Evolutionary conservation across 2,329 filamentous ascomycete genomes (phyloP), one percentile per base, ranked within the genome.

Genomic region (Arthrocladium fulminans): DNA sequence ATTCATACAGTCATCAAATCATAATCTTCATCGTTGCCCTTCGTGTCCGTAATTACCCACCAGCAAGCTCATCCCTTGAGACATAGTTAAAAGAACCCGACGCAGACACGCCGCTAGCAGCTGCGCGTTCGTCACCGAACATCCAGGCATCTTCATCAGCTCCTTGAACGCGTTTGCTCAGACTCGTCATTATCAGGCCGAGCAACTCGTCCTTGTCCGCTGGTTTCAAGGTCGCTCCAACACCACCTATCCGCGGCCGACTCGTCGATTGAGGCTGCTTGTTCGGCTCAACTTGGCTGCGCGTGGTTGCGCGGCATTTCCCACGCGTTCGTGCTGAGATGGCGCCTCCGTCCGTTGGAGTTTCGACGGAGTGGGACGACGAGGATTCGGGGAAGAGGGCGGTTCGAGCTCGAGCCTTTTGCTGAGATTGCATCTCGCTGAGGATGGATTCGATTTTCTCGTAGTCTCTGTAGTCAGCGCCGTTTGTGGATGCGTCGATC

Each of bases 101-200:
- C 20, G 25, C 32, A 7, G 34, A 39, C 34, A 37, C 44, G 23
- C 44, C 44, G 20, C 27, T 38, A 38, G 43, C 43, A 19, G 20
- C 32, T 13, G 32, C 30, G 12, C 44, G 32, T 47, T 47, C 41
- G 30, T 48, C 54, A 24, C 56, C 86, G 66, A 85, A 94, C 83
- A 94, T 94, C 88, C 88, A 95, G 59, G 83, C 85, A 60, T 95
- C 88, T 44, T 92, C 85, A 19, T 85, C 77, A 43, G 94, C 68
- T 12, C 82, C 80, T 13, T 79, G 76, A 2, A 88, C 83, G 62
- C 88, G 87, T 50, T 79, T 79, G 56, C 79, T 74, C 47, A 94
- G 69, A 63, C 83, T 88, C 27, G 80, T 76, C 54, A 79, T 77
- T 41, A 88, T 76, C 19, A 80, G 75, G 54, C 84, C 80, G 22